phyloP scores from a whole-genome alignment of 345 rosid genomes.

The Arabidopsis suecica region DNA sequence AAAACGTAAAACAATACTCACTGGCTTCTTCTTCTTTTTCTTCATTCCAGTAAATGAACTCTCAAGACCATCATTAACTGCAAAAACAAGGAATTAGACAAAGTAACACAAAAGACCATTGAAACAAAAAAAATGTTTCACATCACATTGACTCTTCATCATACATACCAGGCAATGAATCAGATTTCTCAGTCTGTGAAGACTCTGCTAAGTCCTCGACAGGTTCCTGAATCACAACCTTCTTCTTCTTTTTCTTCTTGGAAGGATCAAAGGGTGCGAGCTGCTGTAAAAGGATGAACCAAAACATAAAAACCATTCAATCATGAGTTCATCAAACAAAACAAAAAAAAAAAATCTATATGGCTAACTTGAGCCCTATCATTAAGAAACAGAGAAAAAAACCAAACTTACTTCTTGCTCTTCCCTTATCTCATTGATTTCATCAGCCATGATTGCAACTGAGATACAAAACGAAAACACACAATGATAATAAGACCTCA shows the following conservation, averaged over 20 bases:
- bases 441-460: slow-evolving; percentile 47
- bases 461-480: not conserved
- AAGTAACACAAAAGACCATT: not conserved
- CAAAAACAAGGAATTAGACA: slow-evolving; percentile 29
- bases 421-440: slow-evolving; percentile 39
- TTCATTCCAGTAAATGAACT: slow-evolving; percentile 78
- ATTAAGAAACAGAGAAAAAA: not conserved
- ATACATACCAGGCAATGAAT: slow-evolving; percentile 64
- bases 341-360: not conserved
- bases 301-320: slow-evolving; percentile 4
- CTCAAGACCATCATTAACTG: slow-evolving; percentile 86
- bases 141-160: not conserved
- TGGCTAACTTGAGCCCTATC: not conserved
- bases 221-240: slow-evolving; percentile 65
- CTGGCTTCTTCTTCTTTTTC: slow-evolving; percentile 96
- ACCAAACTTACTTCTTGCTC: slow-evolving; percentile 41
- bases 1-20: slow-evolving; percentile 55
- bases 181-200: slow-evolving; percentile 70
- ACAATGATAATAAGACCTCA: not conserved
- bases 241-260: slow-evolving; percentile 98
- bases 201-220: slow-evolving; percentile 69
- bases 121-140: not conserved
- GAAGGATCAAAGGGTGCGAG: slow-evolving; percentile 87
- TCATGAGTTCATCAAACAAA: not conserved
- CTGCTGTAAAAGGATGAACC: slow-evolving; percentile 42